Percentiles rank a stretch among this genome's conserved stretches.
phyloP scores from a whole-genome alignment of 805 yeast genomes.

The Candida suzukii region DNA sequence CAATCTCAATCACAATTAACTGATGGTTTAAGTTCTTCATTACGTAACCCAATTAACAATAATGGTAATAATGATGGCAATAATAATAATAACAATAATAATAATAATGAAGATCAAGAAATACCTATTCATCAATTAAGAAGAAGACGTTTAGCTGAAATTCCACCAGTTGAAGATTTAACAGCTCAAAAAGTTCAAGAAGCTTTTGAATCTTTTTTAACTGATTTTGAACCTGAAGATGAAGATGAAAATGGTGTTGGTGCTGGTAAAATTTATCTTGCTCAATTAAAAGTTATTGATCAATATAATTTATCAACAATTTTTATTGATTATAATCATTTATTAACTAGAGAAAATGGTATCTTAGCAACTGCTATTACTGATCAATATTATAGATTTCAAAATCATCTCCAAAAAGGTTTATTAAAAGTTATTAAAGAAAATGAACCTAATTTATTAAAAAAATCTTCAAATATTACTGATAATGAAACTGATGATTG shows the following conservation, averaged over 20 bases:
- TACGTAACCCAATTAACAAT: slow-evolving; percentile 2
- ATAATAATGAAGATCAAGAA: slow-evolving; percentile 16
- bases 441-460: slow-evolving; percentile 67
- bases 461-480: slow-evolving; percentile 30
- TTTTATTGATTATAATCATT: slow-evolving; percentile 79
- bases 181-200: slow-evolving; percentile 94
- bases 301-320: slow-evolving; percentile 68
- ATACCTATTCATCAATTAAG: slow-evolving; percentile 22
- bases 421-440: slow-evolving; percentile 64
- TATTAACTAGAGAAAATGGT: slow-evolving; percentile 71
- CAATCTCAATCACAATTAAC: slow-evolving; percentile 4
- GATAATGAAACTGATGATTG: slow-evolving; percentile 35
- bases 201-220: slow-evolving; percentile 79
- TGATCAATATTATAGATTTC: slow-evolving; percentile 88
- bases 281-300: slow-evolving; percentile 77
- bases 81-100: slow-evolving; percentile 1
- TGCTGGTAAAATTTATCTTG: slow-evolving; percentile 58
- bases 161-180: slow-evolving; percentile 81
- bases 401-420: slow-evolving; percentile 77
- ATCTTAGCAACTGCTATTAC: slow-evolving; percentile 83
- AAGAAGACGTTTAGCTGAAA: slow-evolving; percentile 56
- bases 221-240: slow-evolving; percentile 46
- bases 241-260: slow-evolving; percentile 26
- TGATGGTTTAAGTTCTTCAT: slow-evolving; percentile 4
- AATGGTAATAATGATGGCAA: slow-evolving; percentile 5